Evolutionary conservation across 2,329 filamentous ascomycete species (phyloP).

Genomic region (Venturia oleaginea): DNA sequence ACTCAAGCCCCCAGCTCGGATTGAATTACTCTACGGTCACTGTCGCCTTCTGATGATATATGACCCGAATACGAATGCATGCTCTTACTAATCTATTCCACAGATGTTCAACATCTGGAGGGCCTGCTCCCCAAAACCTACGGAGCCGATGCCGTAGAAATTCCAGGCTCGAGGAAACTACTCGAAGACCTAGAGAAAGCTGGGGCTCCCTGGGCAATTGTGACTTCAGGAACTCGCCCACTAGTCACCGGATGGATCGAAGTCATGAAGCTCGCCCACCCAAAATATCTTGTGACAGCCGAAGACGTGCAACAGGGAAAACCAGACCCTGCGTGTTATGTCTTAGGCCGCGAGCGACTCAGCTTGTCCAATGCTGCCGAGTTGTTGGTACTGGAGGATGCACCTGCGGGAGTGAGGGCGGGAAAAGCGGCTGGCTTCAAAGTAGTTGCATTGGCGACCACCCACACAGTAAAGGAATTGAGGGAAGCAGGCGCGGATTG

Average conservation of each 20-base stretch:
- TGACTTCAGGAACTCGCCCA: slow-evolving; percentile 40
- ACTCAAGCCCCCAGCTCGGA: background rate
- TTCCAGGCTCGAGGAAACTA: slow-evolving; percentile 69
- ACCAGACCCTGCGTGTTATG: slow-evolving; percentile 42
- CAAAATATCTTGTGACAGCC: slow-evolving; percentile 38
- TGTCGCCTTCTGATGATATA: background rate
- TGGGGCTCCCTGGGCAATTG: slow-evolving; percentile 74
- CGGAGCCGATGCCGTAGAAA: slow-evolving; percentile 70
- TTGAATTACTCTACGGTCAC: background rate
- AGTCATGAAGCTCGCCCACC: slow-evolving; percentile 38
- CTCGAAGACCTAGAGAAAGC: slow-evolving; percentile 56
- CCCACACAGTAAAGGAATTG: slow-evolving; percentile 66
- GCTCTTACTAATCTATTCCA: slow-evolving; percentile 10
- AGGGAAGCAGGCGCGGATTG: slow-evolving; percentile 73
- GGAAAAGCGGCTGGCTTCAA: slow-evolving; percentile 80
- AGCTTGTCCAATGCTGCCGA: slow-evolving; percentile 25
- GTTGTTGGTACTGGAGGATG: slow-evolving; percentile 79
- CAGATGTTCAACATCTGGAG: slow-evolving; percentile 75
- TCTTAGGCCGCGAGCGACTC: slow-evolving; percentile 33
- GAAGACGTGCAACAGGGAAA: slow-evolving; percentile 42
- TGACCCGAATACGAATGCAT: background rate
- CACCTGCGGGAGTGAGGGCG: slow-evolving; percentile 72
- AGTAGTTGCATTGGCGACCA: slow-evolving; percentile 77
- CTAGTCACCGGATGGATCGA: slow-evolving; percentile 43
- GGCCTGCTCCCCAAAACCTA: slow-evolving; percentile 66